Evolutionary conservation across 1,284 basidiomycete genomes (phyloP), one percentile per base, ranked within the genome.

Genomic region (Ganoderma leucocontextum): DNA sequence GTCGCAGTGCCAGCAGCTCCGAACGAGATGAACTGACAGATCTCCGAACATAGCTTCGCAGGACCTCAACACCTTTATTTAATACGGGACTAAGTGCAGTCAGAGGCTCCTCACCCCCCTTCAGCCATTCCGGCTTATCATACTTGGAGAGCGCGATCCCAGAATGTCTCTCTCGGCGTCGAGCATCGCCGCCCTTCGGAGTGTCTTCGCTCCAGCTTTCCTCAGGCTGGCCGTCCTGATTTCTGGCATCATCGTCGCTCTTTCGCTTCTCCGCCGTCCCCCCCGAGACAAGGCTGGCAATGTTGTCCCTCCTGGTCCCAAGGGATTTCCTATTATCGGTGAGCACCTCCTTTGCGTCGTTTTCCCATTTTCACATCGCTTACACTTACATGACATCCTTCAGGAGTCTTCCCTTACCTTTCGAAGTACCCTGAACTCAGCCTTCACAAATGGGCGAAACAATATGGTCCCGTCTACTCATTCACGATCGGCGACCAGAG

Each of bases 401-500:
- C 33, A 55, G 53, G 53, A 0, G 53, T 55, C 4, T 63, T 72
- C n/a, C 78, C 70, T 17, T 49, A 52, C n/a, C 78, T 84, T 41
- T 75, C 77, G 9, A 70, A 78, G 39, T 83, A 82, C 68, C 79
- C 80, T 1, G 83, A 84, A 67, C 78, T 76, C 42, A 75, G 75
- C 25, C 73, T 84, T 4, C 74, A 82, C 65, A 59, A 71, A 25
- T 84, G 82, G 83, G 77, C 80, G 4, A 79, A 80, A 66, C 71
- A 78, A 64, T 84, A 78, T 67, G 82, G 82, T 12, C 75, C 80
- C 0, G 63, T 83, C 1, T 82, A 77, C 73, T 82, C 82, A 15
- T 75, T 84, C 55, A 81, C 77, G 77, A 78, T 84, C 68, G 83
- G 83, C 1, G 77, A 80, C 63, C 82, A 84, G 67, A 80, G 83